phyloP scores from a whole-genome alignment of 257 asterid species.

The Thymus quinquecostatus region DNA sequence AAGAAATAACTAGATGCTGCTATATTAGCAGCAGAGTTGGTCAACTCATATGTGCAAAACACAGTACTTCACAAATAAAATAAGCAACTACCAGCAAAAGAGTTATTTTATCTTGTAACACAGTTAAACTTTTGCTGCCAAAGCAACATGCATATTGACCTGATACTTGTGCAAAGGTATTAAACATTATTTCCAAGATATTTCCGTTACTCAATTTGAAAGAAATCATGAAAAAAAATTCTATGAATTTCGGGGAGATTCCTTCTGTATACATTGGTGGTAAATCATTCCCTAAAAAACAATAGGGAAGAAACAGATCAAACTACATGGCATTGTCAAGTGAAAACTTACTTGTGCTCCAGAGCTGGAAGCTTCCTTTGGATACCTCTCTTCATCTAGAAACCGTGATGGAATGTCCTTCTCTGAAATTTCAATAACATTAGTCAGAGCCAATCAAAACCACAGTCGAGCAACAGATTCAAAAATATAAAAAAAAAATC shows the following conservation, averaged over 20 bases:
- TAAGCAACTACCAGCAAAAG: too few relatives aligned
- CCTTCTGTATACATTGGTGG: neutral
- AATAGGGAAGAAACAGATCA: neutral
- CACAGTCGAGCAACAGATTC: conserved; percentile 22
- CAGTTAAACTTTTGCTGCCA: too few relatives aligned
- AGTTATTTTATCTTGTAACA: too few relatives aligned
- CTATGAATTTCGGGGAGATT: neutral
- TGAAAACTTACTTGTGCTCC: conserved; percentile 68
- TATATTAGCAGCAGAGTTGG: too few relatives aligned
- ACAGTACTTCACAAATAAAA: too few relatives aligned
- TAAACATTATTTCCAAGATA: neutral
- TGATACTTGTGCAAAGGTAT: too few relatives aligned
- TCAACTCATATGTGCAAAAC: too few relatives aligned
- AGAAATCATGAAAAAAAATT: neutral
- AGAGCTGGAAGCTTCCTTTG: conserved; percentile 84
- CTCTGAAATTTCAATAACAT: conserved; percentile 52
- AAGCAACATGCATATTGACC: too few relatives aligned
- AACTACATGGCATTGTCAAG: conserved; percentile 18
- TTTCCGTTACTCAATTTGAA: neutral
- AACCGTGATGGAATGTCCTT: conserved; percentile 84
- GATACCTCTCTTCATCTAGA: conserved; percentile 68
- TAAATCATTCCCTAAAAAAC: conserved; percentile 1
- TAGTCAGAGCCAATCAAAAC: conserved; percentile 3
- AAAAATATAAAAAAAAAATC: neutral
- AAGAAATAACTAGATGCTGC: too few relatives aligned